Evolutionary conservation across 1,284 basidiomycete genomes (phyloP).

Genomic region (Ustilago shanxiensis): DNA sequence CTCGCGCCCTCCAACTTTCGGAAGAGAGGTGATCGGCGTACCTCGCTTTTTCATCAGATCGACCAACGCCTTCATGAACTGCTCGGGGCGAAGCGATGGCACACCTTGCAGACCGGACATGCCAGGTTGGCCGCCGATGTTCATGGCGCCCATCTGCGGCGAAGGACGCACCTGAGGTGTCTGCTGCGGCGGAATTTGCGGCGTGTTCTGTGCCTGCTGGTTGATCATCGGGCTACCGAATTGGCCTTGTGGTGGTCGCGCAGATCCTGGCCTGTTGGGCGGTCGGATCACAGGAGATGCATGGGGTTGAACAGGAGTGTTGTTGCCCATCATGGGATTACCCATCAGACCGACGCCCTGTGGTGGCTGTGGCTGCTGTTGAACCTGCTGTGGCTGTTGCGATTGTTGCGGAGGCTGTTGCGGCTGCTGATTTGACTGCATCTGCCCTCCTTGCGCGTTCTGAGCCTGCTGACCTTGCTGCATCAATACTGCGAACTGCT

Average conservation of each 20-base stretch:
- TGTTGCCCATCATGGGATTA: conserved; percentile 25
- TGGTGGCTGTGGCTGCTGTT: conserved; percentile 32
- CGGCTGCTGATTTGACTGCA: conserved; percentile 17
- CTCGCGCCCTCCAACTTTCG: conserved; percentile 56
- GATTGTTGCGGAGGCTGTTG: conserved; percentile 21
- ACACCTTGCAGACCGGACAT: conserved; percentile 45
- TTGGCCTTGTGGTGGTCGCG: conserved; percentile 43
- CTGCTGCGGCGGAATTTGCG: conserved; percentile 35
- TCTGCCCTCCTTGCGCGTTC: conserved; percentile 20
- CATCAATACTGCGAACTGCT: conserved; percentile 41
- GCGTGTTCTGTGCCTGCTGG: conserved; percentile 32
- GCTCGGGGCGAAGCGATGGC: conserved; percentile 55
- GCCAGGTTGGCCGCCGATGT: conserved; percentile 29
- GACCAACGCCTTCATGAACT: conserved; percentile 63
- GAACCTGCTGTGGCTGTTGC: conserved; percentile 25
- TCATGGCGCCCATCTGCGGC: conserved; percentile 40
- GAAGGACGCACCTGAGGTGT: conserved; percentile 44
- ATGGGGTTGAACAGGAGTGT: conserved; percentile 27
- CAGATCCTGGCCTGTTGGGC: conserved; percentile 42
- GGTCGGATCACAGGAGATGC: conserved; percentile 48
- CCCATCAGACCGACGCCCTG: conserved; percentile 29
- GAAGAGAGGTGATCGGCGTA: conserved; percentile 55
- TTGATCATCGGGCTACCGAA: conserved; percentile 52
- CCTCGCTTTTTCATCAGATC: conserved; percentile 64
- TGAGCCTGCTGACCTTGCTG: conserved; percentile 39